Conservation (phyloP, 495 filamentous ascomycete genomes). For the Xylaria grammica region DNA sequence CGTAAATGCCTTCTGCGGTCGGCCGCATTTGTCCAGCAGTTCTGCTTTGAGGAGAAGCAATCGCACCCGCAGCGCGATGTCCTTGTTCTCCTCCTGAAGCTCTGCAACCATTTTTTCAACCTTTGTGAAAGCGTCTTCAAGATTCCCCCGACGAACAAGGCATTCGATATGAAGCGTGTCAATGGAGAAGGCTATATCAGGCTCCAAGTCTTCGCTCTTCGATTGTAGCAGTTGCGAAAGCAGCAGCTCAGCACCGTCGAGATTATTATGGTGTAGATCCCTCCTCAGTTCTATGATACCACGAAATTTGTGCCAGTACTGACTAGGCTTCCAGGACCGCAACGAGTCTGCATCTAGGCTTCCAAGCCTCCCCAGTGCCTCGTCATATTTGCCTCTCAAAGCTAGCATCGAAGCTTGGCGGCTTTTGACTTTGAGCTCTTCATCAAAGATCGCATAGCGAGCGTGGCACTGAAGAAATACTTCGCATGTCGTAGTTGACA, state of each 20-base stretch:
- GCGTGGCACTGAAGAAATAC: slow-evolving; percentile 78
- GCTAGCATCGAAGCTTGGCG: slow-evolving; percentile 53
- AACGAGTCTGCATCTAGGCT: slow-evolving; percentile 65
- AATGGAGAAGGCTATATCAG: slow-evolving; percentile 74
- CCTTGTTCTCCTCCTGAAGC: slow-evolving; percentile 71
- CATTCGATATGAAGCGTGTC: slow-evolving; percentile 74
- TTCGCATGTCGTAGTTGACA: slow-evolving; percentile 73
- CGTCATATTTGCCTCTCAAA: slow-evolving; percentile 69
- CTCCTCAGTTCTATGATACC: slow-evolving; percentile 73
- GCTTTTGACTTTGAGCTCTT: slow-evolving; percentile 67
- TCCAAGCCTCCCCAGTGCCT: slow-evolving; percentile 70
- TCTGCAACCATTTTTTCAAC: slow-evolving; percentile 70
- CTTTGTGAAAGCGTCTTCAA: slow-evolving; percentile 65
- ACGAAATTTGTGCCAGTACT: slow-evolving; percentile 77
- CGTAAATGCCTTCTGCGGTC: slow-evolving; percentile 82
- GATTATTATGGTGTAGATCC: slow-evolving; percentile 72
- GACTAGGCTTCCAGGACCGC: slow-evolving; percentile 77
- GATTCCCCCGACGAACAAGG: slow-evolving; percentile 66
- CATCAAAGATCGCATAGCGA: slow-evolving; percentile 69
- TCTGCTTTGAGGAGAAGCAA: slow-evolving; percentile 78
- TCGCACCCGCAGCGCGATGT: slow-evolving; percentile 75
- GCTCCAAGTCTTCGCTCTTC: slow-evolving; percentile 56
- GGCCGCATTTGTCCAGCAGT: slow-evolving; percentile 71
- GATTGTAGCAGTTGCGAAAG: slow-evolving; percentile 63
- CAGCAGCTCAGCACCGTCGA: slow-evolving; percentile 69